Evolutionary conservation across 805 yeast species (phyloP).

Genomic region (Zygosaccharomyces bailii): DNA sequence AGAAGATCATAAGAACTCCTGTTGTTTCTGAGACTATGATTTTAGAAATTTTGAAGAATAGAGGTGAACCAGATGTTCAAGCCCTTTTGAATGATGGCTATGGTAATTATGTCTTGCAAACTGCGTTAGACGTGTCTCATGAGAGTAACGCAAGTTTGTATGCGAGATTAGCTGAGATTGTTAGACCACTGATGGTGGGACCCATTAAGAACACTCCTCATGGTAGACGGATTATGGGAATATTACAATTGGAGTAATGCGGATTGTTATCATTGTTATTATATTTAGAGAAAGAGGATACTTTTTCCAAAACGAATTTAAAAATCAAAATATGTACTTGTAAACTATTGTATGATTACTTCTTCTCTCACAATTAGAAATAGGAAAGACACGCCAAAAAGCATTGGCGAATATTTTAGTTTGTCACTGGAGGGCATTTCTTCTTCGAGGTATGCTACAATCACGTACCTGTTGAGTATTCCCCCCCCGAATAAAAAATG

Average conservation of each 20-base stretch:
- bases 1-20: slow-evolving; percentile 65
- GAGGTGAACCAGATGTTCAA: slow-evolving; percentile 35
- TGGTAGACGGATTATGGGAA: slow-evolving; percentile 87
- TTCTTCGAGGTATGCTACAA: no score
- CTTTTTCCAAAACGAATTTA: no score
- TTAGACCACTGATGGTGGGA: slow-evolving; percentile 72
- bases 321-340: not conserved
- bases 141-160: slow-evolving; percentile 42
- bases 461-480: no score
- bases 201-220: slow-evolving; percentile 84
- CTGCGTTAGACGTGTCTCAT: slow-evolving; percentile 65
- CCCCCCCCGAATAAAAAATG: no score
- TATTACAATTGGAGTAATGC: slow-evolving; percentile 39
- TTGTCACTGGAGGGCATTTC: no score
- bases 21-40: slow-evolving; percentile 47
- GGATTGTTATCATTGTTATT: not conserved
- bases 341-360: not conserved
- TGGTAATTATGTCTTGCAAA: slow-evolving; percentile 93
- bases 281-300: not conserved
- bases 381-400: no score
- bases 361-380: not conserved
- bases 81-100: slow-evolving; percentile 80
- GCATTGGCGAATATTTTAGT: no score
- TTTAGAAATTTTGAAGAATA: slow-evolving; percentile 43
- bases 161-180: slow-evolving; percentile 49